Conservation (phyloP, 768 basidiomycete genomes). For the Tricholoma saponaceum region DNA sequence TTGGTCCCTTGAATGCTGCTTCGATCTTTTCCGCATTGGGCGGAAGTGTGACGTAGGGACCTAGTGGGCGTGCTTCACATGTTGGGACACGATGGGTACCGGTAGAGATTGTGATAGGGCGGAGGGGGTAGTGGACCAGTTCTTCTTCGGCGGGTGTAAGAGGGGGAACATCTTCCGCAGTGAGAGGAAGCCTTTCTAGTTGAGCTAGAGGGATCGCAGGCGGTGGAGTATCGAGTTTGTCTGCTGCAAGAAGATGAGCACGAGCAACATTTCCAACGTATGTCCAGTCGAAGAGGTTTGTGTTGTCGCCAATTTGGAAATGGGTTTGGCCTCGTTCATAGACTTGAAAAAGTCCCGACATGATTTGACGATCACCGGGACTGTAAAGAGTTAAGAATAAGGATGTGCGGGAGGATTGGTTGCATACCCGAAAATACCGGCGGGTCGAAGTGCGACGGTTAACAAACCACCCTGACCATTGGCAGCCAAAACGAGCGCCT, state of each 20-base stretch:
- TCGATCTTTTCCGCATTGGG: constrained; percentile 54
- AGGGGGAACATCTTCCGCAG: constrained; percentile 34
- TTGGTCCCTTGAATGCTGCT: constrained; percentile 48
- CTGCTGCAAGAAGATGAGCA: constrained; percentile 91
- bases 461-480: constrained; percentile 82
- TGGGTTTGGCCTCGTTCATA: constrained; percentile 81
- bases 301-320: constrained; percentile 92
- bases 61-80: constrained; percentile 74
- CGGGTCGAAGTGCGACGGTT: constrained; percentile 88
- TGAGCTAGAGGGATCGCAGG: constrained; percentile 36
- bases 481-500: constrained; percentile 76
- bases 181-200: constrained; percentile 30
- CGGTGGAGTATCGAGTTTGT: constrained; percentile 64
- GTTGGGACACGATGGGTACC: constrained; percentile 71
- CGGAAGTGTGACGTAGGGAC: constrained; percentile 68
- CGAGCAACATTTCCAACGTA: constrained; percentile 95
- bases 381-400: constrained; percentile 33
- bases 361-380: constrained; percentile 87
- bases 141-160: constrained; percentile 38
- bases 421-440: constrained; percentile 92
- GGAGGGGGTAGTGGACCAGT: constrained; percentile 49
- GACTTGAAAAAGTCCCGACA: constrained; percentile 72
- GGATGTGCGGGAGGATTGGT: not conserved
- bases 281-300: constrained; percentile 93
- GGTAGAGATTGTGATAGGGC: constrained; percentile 60